phyloP scores from a whole-genome alignment of 1,284 basidiomycete species.

The Ceratobasidium sp. region DNA sequence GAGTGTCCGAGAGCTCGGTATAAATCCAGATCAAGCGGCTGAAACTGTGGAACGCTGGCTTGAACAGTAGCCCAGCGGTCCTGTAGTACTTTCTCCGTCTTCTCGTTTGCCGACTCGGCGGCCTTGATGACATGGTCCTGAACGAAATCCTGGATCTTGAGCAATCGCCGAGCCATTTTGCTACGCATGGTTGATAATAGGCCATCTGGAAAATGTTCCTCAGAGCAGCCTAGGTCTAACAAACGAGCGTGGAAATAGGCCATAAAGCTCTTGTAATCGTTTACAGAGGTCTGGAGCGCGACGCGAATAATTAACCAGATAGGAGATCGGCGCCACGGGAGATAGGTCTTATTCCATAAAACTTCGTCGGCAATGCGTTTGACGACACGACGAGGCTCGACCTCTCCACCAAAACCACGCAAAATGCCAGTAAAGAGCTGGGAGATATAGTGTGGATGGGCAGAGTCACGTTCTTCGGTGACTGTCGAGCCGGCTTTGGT shows the following conservation, averaged over 20 bases:
- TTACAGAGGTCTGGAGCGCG: slow-evolving; percentile 60
- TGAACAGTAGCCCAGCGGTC: slow-evolving; percentile 54
- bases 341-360: slow-evolving; percentile 49
- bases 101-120: slow-evolving; percentile 48
- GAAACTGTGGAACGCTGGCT: neutral
- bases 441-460: slow-evolving; percentile 62
- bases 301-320: slow-evolving; percentile 65
- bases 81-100: slow-evolving; percentile 51
- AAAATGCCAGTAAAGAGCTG: slow-evolving; percentile 62
- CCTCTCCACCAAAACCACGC: slow-evolving; percentile 54
- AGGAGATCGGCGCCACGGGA: slow-evolving; percentile 54
- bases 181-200: slow-evolving; percentile 56
- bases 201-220: slow-evolving; percentile 53
- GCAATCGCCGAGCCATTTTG: slow-evolving; percentile 59
- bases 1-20: slow-evolving; percentile 55
- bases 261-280: slow-evolving; percentile 65
- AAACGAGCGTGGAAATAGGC: slow-evolving; percentile 59
- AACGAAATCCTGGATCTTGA: slow-evolving; percentile 57
- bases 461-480: slow-evolving; percentile 55
- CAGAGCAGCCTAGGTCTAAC: slow-evolving; percentile 46
- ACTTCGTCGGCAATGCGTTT: slow-evolving; percentile 65
- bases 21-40: neutral
- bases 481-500: slow-evolving; percentile 50
- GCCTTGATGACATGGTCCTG: slow-evolving; percentile 49
- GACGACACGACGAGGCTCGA: slow-evolving; percentile 53